Conservation (phyloP, 768 basidiomycete genomes). For the Suillus subalutaceus region DNA sequence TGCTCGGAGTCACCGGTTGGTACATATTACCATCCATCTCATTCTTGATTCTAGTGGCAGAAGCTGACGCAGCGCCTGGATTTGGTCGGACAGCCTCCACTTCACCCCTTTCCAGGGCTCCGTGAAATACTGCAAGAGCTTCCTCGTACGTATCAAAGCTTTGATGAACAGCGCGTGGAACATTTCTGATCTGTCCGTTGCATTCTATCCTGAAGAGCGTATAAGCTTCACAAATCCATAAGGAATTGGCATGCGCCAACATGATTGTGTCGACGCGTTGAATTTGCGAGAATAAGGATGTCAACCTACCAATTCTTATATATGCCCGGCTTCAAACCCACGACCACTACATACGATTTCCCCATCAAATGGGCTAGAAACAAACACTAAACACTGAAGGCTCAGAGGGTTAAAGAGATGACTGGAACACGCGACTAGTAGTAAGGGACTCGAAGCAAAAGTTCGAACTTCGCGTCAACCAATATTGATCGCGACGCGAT, state of each 20-base stretch:
- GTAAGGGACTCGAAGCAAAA: background rate
- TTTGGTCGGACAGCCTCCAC: constrained; percentile 21
- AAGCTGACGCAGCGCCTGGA: constrained; percentile 8
- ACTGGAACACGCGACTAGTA: background rate
- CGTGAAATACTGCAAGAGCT: constrained; percentile 37
- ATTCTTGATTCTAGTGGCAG: constrained; percentile 14
- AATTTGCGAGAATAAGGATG: constrained; percentile 12
- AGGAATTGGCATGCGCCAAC: constrained; percentile 33
- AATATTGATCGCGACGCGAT: constrained; percentile 6
- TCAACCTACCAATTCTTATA: constrained; percentile 30
- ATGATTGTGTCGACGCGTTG: constrained; percentile 13
- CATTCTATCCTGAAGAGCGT: constrained; percentile 46
- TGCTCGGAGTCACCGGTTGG: background rate
- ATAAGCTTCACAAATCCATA: constrained; percentile 12
- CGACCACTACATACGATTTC: constrained; percentile 33
- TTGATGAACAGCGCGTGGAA: constrained; percentile 46
- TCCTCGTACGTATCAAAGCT: constrained; percentile 46
- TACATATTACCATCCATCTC: constrained; percentile 4
- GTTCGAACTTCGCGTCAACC: background rate
- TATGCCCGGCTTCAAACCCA: constrained; percentile 32
- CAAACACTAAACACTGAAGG: background rate
- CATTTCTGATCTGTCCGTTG: constrained; percentile 43
- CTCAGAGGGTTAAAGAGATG: background rate
- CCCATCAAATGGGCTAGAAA: constrained; percentile 14
- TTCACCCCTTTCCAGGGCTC: constrained; percentile 32